Conservation (phyloP, 805 yeast species). For the Schizosaccharomyces osmophilus region DNA sequence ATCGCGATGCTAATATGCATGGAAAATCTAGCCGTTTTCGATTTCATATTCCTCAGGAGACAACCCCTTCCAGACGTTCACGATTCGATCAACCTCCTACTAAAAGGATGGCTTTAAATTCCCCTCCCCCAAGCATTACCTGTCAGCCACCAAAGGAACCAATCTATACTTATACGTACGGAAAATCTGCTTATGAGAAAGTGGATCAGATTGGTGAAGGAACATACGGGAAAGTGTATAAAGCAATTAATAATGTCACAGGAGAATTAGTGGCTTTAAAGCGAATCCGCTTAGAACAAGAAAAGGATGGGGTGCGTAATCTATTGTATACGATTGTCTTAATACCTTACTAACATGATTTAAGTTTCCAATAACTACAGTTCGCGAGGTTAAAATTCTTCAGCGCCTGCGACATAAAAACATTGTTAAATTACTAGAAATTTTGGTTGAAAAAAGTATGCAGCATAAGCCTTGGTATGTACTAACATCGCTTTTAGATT, state of each 20-base stretch:
- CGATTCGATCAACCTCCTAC: neutral
- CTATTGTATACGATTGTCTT: neutral
- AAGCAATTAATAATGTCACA: conserved; percentile 50
- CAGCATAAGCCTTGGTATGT: neutral
- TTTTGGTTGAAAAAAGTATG: conserved; percentile 46
- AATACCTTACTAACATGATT: neutral
- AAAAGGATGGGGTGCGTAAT: conserved; percentile 41
- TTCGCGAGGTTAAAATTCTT: conserved; percentile 65
- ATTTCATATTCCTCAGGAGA: neutral
- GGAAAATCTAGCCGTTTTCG: neutral
- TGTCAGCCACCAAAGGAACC: neutral
- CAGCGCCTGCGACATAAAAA: conserved; percentile 66
- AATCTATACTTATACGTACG: neutral
- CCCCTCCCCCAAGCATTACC: neutral
- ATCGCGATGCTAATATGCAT: neutral
- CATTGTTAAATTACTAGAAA: conserved; percentile 60
- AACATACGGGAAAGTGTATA: conserved; percentile 87
- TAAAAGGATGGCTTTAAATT: neutral
- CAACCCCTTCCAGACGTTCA: neutral
- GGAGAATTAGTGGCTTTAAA: conserved; percentile 65
- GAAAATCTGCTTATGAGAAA: conserved; percentile 30
- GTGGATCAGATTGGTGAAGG: conserved; percentile 94
- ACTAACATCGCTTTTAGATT: conserved; percentile 10
- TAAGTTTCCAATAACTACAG: conserved; percentile 71
- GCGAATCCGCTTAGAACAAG: conserved; percentile 57